Percentiles rank a stretch among this genome's conserved stretches.
phyloP scores from a whole-genome alignment of 1,284 basidiomycete species.

The Cutaneotrichosporon spelunceum region DNA sequence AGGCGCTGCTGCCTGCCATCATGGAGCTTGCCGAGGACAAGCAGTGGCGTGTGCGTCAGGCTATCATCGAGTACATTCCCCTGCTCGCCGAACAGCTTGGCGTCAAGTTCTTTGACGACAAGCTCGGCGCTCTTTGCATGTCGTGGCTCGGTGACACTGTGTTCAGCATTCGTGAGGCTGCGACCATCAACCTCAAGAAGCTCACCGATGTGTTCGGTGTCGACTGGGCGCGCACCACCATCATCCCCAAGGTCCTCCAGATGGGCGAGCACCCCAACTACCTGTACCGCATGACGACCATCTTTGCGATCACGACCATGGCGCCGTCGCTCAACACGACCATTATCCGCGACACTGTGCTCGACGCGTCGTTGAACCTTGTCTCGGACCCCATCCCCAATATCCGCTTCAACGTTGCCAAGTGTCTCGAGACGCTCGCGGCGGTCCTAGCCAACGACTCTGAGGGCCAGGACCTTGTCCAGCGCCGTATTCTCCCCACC shows the following conservation, averaged over 20 bases:
- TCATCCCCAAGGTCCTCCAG: conserved; percentile 95
- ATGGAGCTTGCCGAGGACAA: conserved; percentile 99
- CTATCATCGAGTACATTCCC: conserved; percentile 98
- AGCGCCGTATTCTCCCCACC: conserved; percentile 72
- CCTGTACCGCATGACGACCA: conserved; percentile 97
- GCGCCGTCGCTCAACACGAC: conserved; percentile 85
- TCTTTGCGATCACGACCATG: conserved; percentile 98
- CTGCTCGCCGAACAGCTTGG: conserved; percentile 95
- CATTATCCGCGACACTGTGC: conserved; percentile 79
- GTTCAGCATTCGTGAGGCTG: conserved; percentile 95
- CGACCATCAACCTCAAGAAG: conserved; percentile 95
- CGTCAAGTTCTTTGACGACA: conserved; percentile 96
- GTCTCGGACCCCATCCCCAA: conserved; percentile 94
- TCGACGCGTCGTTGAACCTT: conserved; percentile 79
- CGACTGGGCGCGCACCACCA: conserved; percentile 91
- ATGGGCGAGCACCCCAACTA: conserved; percentile 99
- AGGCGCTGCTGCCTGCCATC: conserved; percentile 94
- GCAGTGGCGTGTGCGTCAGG: conserved; percentile 98
- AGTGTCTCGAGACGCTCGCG: conserved; percentile 84
- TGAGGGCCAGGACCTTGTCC: conserved; percentile 72
- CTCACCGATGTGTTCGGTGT: conserved; percentile 98
- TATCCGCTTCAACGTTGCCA: conserved; percentile 98
- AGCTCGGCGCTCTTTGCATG: conserved; percentile 96
- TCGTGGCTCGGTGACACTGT: conserved; percentile 99
- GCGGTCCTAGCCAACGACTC: conserved; percentile 62